Evolutionary conservation across 2,329 filamentous ascomycete species (phyloP).

Genomic region (Calonectria montana): DNA sequence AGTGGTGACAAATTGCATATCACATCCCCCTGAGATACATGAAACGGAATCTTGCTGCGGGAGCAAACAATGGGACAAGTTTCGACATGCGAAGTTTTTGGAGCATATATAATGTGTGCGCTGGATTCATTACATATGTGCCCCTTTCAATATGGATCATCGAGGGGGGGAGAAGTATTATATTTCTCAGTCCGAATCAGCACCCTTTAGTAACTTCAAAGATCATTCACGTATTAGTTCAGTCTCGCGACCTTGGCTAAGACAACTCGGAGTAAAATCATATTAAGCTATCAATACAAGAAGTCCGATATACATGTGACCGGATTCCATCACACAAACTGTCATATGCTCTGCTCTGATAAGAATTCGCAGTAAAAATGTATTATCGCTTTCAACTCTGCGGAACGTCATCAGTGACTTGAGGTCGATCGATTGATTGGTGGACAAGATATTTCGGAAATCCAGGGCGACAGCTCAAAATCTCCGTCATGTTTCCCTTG

Average conservation of each 20-base stretch:
- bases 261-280: neutral
- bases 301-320: neutral
- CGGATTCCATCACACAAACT: neutral
- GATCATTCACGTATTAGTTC: neutral
- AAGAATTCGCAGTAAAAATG: neutral
- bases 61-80: too few relatives aligned
- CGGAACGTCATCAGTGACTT: neutral
- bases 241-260: neutral
- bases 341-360: neutral
- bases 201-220: neutral
- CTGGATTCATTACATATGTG: neutral
- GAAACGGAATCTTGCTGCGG: too few relatives aligned
- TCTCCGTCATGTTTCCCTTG: too few relatives aligned
- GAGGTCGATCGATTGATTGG: too few relatives aligned
- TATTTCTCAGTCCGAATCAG: neutral
- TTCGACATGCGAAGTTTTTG: neutral
- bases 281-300: neutral
- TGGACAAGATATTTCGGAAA: neutral
- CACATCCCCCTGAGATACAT: too few relatives aligned
- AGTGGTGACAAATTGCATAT: too few relatives aligned
- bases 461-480: neutral
- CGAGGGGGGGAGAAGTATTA: neutral
- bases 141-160: neutral
- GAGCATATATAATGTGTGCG: neutral
- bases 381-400: neutral